Base-by-base conservation (phyloP, 2,329 filamentous ascomycete genomes). In the Reticulascus tulasneorum region DNA sequence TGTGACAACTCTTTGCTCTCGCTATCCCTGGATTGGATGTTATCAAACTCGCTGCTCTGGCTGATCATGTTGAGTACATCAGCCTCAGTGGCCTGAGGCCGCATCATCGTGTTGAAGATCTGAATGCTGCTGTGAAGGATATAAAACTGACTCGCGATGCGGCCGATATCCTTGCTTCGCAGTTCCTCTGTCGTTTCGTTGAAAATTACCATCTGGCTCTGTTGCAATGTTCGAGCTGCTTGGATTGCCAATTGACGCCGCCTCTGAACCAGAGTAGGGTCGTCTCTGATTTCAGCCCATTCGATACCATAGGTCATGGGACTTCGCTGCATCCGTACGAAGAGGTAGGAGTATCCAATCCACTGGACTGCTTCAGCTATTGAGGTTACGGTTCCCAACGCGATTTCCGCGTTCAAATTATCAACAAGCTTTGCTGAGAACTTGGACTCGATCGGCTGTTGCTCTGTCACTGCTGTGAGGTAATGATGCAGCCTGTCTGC, bases 161-260 rank as follows among this genome's bases (percentile, higher is more conserved):
- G 82, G 4, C 93, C 93, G 33, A 97, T 84, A 52, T 98, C 91
- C 59, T 98, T 98, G 42, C 89, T 86, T 40, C 88, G 82, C 8
- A 98, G 76, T 52, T 96, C 91, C 49, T 96, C 91, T 0, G 91
- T 98, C 13, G 73, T 78, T 54, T 97, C 93, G 48, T 98, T 96
- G 69, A 91, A 98, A 38, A 98, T 93, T 52, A 98, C 93, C 94
- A 98, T 98, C 62, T 98, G 93, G 49, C 87, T 94, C 54, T 90
- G 77, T 54, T 96, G 90, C 27, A 98, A 67, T 6, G 87, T 86
- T 27, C 82, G 75, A 1, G 93, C 93, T 17, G 93, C 93, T 50
- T 94, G 83, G 28, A 94, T 89, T 35, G 93, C 84, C 34, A 98
- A 70, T 47, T 93, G 82, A 4, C 90, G 79, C 33, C 93, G 79